Evolutionary conservation across 371 early-diverging fungal species (phyloP).

Genomic region (Smittium mucronatum): DNA sequence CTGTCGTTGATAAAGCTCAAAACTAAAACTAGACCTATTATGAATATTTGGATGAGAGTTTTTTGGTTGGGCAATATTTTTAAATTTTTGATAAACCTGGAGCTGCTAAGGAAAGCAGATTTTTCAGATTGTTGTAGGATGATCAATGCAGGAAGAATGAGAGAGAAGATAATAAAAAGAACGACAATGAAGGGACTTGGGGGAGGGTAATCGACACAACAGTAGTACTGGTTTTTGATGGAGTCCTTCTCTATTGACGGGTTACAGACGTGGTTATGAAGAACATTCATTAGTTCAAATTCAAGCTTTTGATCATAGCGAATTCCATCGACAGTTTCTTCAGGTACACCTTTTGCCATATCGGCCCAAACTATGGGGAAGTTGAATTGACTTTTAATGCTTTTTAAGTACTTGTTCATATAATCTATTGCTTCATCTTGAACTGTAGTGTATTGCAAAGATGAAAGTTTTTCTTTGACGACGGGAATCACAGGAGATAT

Average conservation of each 20-base stretch:
- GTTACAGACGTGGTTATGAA: slow-evolving; percentile 52
- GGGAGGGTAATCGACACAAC: slow-evolving; percentile 44
- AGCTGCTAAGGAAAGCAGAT: slow-evolving; percentile 13
- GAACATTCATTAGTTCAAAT: slow-evolving; percentile 38
- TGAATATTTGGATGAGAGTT: slow-evolving; percentile 33
- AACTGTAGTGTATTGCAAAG: slow-evolving; percentile 32
- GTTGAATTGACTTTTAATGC: slow-evolving; percentile 14
- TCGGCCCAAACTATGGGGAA: slow-evolving; percentile 40
- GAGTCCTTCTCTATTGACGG: slow-evolving; percentile 29
- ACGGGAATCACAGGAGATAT: slow-evolving; percentile 31
- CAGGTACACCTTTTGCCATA: slow-evolving; percentile 29
- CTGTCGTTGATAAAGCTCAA: slow-evolving; percentile 55
- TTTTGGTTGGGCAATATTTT: slow-evolving; percentile 20
- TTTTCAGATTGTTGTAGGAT: slow-evolving; percentile 15
- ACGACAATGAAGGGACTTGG: slow-evolving; percentile 36
- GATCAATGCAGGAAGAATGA: slow-evolving; percentile 35
- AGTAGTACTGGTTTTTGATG: slow-evolving; percentile 39
- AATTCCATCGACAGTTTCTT: slow-evolving; percentile 45
- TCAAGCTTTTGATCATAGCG: slow-evolving; percentile 39
- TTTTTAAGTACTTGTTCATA: slow-evolving; percentile 42
- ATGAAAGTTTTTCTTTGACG: slow-evolving; percentile 29
- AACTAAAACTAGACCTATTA: slow-evolving; percentile 39
- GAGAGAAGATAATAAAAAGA: slow-evolving; percentile 31
- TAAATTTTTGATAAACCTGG: slow-evolving; percentile 8
- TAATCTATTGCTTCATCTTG: slow-evolving; percentile 32